Base-by-base conservation (phyloP, 208 protist genomes). In the Wallacemonas sp. region DNA sequence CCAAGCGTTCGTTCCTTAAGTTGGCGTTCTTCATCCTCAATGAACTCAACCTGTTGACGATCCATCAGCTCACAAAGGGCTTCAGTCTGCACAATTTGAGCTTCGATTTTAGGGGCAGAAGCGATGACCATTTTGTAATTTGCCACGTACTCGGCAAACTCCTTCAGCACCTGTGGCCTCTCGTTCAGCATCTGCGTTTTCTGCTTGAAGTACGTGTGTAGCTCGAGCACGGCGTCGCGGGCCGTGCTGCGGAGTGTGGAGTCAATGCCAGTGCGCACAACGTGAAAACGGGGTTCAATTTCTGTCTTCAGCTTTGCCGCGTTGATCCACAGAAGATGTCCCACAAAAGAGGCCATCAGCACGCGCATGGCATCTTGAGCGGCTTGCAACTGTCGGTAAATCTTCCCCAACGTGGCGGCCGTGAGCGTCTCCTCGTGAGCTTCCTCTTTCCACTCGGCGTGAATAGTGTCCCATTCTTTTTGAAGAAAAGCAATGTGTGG, bases 61-160 rank as follows among this genome's bases (percentile, higher is more conserved):
- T 97, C 89, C 87, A 97, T 95, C 51, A 97, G 68, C 11, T 96
- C 90, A 65, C 86, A 96, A 4, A 97, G 77, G 41, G 88, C 54
- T 60, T 97, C 91, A 1, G 89, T 83, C 68, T 97, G 89, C 12
- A 88, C 70, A 47, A 94, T 72, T 45, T 72, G 76, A 15, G 68
- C 67, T 12, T 95, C 89, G 24, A 76, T 91, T 53, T 81, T 71
- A 22, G 49, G 62, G 14, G 69, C 56, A 17, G 72, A 71, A 11
- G 70, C 79, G 2, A 82, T 34, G 51, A 97, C 88, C n/a, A 72
- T 72, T 64, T 97, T 95, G 76, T 90, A 95, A 28, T 77, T 79
- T 15, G 84, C 75, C 0, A 95, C 84, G 68, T 93, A 97, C 2
- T 91, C 88, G 21, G 94, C 91, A 75, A 97, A 97, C 14, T 89